Conservation (phyloP, 2,329 filamentous ascomycete genomes). For the Aspergillus carbonarius region DNA sequence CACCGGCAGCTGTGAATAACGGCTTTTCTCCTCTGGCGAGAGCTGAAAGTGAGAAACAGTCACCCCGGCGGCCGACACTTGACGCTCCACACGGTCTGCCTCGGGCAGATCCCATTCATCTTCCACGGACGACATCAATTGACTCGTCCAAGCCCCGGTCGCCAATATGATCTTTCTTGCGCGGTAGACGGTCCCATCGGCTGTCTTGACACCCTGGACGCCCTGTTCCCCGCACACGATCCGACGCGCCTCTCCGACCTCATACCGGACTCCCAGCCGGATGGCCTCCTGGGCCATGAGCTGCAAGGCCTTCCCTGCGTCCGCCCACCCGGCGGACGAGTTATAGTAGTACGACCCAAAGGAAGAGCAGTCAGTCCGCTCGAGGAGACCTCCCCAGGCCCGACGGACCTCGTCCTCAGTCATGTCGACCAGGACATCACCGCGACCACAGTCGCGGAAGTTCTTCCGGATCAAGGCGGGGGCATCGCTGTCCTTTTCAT, state of each 20-base stretch:
- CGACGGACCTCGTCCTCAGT: constrained; percentile 41
- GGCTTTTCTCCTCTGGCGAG: constrained; percentile 49
- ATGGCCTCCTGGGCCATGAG: constrained; percentile 47
- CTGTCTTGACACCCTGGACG: constrained; percentile 48
- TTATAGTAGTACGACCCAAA: constrained; percentile 51
- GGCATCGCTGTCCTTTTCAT: constrained; percentile 48
- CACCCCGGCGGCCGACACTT: constrained; percentile 60
- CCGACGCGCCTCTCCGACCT: constrained; percentile 45
- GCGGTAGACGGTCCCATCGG: constrained; percentile 46
- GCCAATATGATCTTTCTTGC: constrained; percentile 57
- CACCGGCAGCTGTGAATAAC: constrained; percentile 54
- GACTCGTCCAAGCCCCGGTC: constrained; percentile 58
- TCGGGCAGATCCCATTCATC: constrained; percentile 47
- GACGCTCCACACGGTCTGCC: constrained; percentile 50
- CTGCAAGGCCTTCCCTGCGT: constrained; percentile 49
- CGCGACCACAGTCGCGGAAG: constrained; percentile 49
- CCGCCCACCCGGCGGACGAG: constrained; percentile 54
- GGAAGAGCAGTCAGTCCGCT: constrained; percentile 36
- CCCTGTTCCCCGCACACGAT: constrained; percentile 45
- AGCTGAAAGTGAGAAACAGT: constrained; percentile 59
- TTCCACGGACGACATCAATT: constrained; percentile 53
- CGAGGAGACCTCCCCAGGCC: constrained; percentile 44
- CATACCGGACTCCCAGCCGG: constrained; percentile 46
- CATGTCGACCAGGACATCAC: constrained; percentile 44
- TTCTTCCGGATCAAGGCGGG: constrained; percentile 55